Evolutionary conservation across 78 protist genomes (phyloP).

Genomic region (Chrysochromulina parva): DNA sequence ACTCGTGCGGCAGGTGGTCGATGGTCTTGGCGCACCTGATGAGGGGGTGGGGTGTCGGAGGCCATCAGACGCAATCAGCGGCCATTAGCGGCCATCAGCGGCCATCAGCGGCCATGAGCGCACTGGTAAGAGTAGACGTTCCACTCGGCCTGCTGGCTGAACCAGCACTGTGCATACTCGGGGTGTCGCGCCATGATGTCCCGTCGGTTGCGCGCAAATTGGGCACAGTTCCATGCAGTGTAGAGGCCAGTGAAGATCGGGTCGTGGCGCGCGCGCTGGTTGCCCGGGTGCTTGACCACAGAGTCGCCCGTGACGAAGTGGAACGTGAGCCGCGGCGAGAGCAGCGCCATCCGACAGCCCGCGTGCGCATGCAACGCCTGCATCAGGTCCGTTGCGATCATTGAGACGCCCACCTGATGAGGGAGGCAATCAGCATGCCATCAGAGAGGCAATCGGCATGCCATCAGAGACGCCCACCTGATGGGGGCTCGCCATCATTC

Average conservation of each 20-base stretch:
- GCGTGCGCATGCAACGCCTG: constrained; percentile 5
- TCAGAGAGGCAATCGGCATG: no score
- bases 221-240: constrained; percentile 17
- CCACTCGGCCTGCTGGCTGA: constrained; percentile 27
- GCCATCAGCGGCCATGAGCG: not conserved
- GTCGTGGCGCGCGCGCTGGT: constrained; percentile 25
- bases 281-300: constrained; percentile 3
- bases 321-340: not conserved
- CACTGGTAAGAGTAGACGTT: not conserved
- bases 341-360: constrained; percentile 8
- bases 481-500: no score
- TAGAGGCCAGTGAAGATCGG: constrained; percentile 15
- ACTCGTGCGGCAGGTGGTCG: constrained; percentile 19
- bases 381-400: constrained; percentile 2
- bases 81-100: not conserved
- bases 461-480: no score
- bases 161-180: not conserved
- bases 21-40: not conserved
- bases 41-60: not conserved
- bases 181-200: not conserved
- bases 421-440: no score
- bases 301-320: constrained; percentile 14
- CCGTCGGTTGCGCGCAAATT: not conserved
- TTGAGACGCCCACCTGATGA: not conserved
- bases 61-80: not conserved